A percentile compares a stretch with the other conserved stretches of the same genome.
Evolutionary conservation across 2,329 filamentous ascomycete genomes (phyloP).

Genomic region (Xylaria sp.): DNA sequence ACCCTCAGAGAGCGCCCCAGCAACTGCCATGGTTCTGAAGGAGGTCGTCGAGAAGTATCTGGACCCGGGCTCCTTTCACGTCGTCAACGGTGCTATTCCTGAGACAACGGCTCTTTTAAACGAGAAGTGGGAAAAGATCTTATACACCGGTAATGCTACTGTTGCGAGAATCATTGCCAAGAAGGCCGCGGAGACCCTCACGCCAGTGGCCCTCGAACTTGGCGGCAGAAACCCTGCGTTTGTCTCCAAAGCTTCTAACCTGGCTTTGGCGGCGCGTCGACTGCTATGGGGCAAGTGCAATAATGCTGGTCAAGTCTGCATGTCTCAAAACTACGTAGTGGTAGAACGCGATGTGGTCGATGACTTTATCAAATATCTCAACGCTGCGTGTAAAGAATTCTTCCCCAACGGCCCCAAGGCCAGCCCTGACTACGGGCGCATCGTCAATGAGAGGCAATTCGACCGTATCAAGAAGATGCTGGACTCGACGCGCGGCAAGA

Average conservation of each 20-base stretch:
- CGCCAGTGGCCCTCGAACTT: slow-evolving; percentile 88
- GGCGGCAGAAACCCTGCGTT: slow-evolving; percentile 94
- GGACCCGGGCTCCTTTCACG: slow-evolving; percentile 78
- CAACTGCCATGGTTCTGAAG: slow-evolving; percentile 80
- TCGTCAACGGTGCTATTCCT: slow-evolving; percentile 82
- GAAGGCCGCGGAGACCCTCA: slow-evolving; percentile 89
- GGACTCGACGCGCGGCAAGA: slow-evolving; percentile 83
- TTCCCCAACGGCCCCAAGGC: slow-evolving; percentile 83
- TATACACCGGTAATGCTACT: slow-evolving; percentile 84
- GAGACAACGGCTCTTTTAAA: slow-evolving; percentile 86
- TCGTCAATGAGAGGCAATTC: slow-evolving; percentile 85
- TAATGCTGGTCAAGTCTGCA: slow-evolving; percentile 90
- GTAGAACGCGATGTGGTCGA: slow-evolving; percentile 80
- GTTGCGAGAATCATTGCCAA: slow-evolving; percentile 90
- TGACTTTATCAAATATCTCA: slow-evolving; percentile 79
- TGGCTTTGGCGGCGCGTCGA: slow-evolving; percentile 82
- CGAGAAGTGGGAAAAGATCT: slow-evolving; percentile 97
- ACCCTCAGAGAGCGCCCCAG: slow-evolving; percentile 84
- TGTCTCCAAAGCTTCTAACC: slow-evolving; percentile 83
- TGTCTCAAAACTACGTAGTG: slow-evolving; percentile 92
- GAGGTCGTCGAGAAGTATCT: slow-evolving; percentile 80
- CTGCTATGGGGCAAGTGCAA: slow-evolving; percentile 89
- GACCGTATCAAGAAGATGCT: slow-evolving; percentile 89
- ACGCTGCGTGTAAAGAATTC: slow-evolving; percentile 77
- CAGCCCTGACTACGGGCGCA: slow-evolving; percentile 82